A percentile compares a stretch with the other conserved stretches of the same genome.
Conservation (phyloP, 2,329 filamentous ascomycete genomes). For the Sclerotinia glacialis region DNA sequence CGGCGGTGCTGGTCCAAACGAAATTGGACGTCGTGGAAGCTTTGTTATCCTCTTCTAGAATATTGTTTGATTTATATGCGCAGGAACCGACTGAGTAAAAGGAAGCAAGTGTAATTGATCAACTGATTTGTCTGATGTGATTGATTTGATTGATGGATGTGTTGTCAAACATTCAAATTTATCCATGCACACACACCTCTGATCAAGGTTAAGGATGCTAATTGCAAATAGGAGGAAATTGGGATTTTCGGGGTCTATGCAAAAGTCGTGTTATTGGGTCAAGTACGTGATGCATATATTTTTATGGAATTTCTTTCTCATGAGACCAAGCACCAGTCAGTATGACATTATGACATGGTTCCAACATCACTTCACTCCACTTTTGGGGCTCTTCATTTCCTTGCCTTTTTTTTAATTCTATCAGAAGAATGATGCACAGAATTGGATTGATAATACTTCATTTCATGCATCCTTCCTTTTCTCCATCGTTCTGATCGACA, state of each 20-base stretch:
- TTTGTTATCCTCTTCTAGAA: conserved; percentile 16
- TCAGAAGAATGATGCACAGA: background rate
- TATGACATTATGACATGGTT: background rate
- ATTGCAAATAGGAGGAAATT: conserved; percentile 13
- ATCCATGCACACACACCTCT: background rate
- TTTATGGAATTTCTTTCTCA: background rate
- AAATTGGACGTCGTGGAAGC: conserved; percentile 9
- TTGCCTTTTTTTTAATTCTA: background rate
- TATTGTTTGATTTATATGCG: conserved; percentile 19
- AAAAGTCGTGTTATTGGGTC: background rate
- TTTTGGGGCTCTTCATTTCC: background rate
- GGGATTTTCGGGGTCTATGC: conserved; percentile 14
- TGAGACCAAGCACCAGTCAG: background rate
- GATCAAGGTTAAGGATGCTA: conserved; percentile 2
- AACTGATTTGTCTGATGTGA: background rate
- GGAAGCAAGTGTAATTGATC: background rate
- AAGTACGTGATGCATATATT: conserved; percentile 4
- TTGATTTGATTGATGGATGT: conserved; percentile 9
- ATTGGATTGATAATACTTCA: background rate
- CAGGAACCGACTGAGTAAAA: conserved; percentile 12
- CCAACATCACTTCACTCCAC: background rate
- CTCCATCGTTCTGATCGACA: conserved; percentile 11
- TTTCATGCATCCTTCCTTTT: conserved; percentile 7
- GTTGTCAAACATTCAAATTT: conserved; percentile 14
- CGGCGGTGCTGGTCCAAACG: background rate